Conservation (phyloP, 176 grass and related monocot species). For the Melocanna baccifera region DNA sequence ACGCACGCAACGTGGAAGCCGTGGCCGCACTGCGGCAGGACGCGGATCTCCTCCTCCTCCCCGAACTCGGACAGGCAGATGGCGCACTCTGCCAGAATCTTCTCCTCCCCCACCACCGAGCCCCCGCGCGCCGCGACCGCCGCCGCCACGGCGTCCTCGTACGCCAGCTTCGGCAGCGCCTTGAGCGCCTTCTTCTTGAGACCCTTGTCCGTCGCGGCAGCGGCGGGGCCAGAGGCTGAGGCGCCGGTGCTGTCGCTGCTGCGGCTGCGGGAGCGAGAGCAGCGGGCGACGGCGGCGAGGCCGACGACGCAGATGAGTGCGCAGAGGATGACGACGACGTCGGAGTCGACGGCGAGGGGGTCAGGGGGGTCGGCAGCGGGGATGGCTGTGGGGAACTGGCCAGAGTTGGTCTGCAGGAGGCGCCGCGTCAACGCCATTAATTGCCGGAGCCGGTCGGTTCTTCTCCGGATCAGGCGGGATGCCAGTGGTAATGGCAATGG, state of each 20-base stretch:
- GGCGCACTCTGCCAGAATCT: constrained; percentile 43
- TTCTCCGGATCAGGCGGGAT: neutral
- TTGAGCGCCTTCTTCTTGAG: constrained; percentile 65
- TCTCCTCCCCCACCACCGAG: constrained; percentile 17
- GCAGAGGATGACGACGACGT: constrained; percentile 72
- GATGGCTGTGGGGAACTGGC: neutral
- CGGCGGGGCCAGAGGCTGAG: neutral
- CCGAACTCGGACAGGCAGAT: constrained; percentile 67
- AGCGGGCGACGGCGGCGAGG: constrained; percentile 47
- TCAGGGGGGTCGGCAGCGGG: neutral
- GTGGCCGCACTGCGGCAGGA: constrained; percentile 77
- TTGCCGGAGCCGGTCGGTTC: neutral
- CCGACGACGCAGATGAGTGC: constrained; percentile 61
- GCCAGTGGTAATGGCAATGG: neutral
- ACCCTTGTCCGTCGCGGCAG: constrained; percentile 32
- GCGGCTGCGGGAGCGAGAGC: constrained; percentile 44
- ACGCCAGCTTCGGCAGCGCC: constrained; percentile 58
- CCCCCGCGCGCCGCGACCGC: constrained; percentile 48
- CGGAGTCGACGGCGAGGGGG: constrained; percentile 34
- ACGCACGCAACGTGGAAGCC: constrained; percentile 70
- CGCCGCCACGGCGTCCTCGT: constrained; percentile 49
- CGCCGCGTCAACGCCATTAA: neutral
- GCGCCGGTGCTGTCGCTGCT: neutral
- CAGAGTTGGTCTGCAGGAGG: neutral
- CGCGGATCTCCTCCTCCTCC: constrained; percentile 63